Evolutionary conservation across 371 early-diverging fungal genomes (phyloP), one percentile per base, ranked within the genome.

Genomic region (Capillidium heterosporum): DNA sequence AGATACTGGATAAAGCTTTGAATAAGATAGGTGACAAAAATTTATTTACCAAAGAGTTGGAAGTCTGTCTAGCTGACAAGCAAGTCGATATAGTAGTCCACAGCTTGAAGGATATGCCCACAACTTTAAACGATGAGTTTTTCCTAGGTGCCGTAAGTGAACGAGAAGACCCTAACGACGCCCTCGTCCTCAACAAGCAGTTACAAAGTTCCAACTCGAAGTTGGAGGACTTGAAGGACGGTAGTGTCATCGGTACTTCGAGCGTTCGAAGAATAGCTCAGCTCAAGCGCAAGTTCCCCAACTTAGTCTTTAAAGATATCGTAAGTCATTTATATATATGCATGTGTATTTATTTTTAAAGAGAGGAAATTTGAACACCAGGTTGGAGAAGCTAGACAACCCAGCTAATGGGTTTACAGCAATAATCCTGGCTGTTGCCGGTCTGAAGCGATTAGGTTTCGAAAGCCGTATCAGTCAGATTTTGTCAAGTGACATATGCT

Each of bases 11-110:
- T 60, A 71, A 77, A n/a, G 82, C 95, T 0, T 69, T 97, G 46
- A 79, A 73, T 60, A 87, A 92, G 68, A 91, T 95, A 61, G 95
- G 96, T 29, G 79, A 85, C 58, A 95, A 93, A 62, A 75, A 85
- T 0, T 67, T 96, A 46, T 96, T 96, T 62, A 96, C 95, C 43
- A 91, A 92, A 59, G 96, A 95, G 59, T 75, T 95, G 4, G 92
- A 95, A 60, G 63, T 78, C 0, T 84, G 91, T 4, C 70, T 97
- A 32, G 71, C 72, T 21, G 70, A 76, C n/a, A 64, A 74, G 17
- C 60, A 62, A 19, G 86, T 92, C 11, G 89, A 94, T 66, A 61
- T 95, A 35, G 84, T 95, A 27, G 92, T 93, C 0, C 97, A 97
- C 62, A 85, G 89, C 28, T 73, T 95, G 39, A 97, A 97, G 69